Percentiles rank a stretch among this genome's conserved stretches.
These are phyloP conservation scores for Candida maris DNA, from an alignment of 805 yeast genomes.

Conservation along the genomic window DNA sequence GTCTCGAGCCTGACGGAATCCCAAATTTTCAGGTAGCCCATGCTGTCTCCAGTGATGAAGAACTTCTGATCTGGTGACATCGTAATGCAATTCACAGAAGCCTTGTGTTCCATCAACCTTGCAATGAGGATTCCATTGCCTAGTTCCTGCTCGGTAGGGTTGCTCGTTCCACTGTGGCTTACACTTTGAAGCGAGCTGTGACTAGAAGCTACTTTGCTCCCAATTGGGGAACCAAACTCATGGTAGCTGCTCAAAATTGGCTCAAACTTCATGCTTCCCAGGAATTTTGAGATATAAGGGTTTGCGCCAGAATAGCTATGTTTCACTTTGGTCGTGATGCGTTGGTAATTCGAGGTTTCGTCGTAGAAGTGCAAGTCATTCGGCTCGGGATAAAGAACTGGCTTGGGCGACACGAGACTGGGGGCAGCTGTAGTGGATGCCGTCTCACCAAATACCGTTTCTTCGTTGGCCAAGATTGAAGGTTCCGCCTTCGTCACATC, in stretches of 20 bases:
- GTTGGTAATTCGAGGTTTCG: constrained; percentile 24
- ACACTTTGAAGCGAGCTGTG: constrained; percentile 1
- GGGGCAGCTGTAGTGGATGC: constrained; percentile 6
- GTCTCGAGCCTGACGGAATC: constrained; percentile 62
- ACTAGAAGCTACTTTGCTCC: constrained; percentile 3
- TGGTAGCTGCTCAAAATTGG: constrained; percentile 57
- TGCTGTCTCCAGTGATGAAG: constrained; percentile 74
- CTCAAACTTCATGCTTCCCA: constrained; percentile 50
- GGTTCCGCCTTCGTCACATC: constrained; percentile 20
- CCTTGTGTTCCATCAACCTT: constrained; percentile 59
- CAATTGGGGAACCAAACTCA: constrained; percentile 57
- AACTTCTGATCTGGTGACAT: constrained; percentile 60
- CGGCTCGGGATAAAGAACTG: constrained; percentile 16
- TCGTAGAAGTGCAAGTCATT: constrained; percentile 23
- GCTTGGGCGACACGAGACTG: constrained; percentile 8
- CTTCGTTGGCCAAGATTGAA: constrained; percentile 17
- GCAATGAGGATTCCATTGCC: constrained; percentile 52
- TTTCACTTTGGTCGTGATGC: constrained; percentile 24
- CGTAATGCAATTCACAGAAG: constrained; percentile 52
- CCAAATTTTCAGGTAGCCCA: constrained; percentile 76
- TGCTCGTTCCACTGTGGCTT: neutral
- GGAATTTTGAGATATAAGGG: constrained; percentile 55
- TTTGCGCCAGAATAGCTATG: constrained; percentile 69
- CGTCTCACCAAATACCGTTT: constrained; percentile 24
- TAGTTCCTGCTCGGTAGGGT: neutral